Conservation (phyloP, 1,284 basidiomycete species). For the Tilletia setariae region DNA sequence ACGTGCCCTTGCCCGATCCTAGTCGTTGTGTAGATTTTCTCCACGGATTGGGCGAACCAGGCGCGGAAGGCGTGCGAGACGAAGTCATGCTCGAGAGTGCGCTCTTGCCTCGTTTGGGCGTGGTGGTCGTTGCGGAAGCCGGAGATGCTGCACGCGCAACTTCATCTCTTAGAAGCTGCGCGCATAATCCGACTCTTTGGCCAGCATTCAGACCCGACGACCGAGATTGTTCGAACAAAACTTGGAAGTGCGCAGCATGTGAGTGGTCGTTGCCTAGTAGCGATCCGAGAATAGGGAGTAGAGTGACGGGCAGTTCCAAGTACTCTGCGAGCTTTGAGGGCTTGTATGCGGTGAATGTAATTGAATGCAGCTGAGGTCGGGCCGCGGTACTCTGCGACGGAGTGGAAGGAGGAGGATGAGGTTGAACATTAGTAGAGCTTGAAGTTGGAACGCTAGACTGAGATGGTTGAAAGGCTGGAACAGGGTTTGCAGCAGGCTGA, state of each 20-base stretch:
- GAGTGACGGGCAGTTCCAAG: slow-evolving; percentile 31
- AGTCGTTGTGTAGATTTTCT: neutral
- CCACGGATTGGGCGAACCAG: slow-evolving; percentile 8
- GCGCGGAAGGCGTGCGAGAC: neutral
- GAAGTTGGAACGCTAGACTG: no score
- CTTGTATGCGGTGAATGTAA: slow-evolving; percentile 35
- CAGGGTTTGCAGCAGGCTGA: neutral
- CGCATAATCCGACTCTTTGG: slow-evolving; percentile 21
- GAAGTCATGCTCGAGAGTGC: neutral
- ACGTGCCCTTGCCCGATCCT: neutral
- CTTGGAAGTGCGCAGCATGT: slow-evolving; percentile 27
- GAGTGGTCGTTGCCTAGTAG: slow-evolving; percentile 47
- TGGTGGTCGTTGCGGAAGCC: no score
- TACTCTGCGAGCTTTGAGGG: slow-evolving; percentile 32
- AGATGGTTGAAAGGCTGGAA: no score
- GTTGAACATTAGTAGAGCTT: neutral
- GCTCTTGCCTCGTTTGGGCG: no score
- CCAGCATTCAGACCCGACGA: slow-evolving; percentile 26
- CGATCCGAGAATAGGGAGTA: slow-evolving; percentile 41
- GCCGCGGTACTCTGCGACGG: neutral
- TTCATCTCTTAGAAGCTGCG: slow-evolving; percentile 31
- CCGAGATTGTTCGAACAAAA: slow-evolving; percentile 32
- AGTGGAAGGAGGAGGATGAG: slow-evolving; percentile 7
- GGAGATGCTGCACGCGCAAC: slow-evolving; percentile 6
- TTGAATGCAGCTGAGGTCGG: neutral